Conservation (phyloP, 164 flowering plant species). For the Tinospora cordifolia region DNA sequence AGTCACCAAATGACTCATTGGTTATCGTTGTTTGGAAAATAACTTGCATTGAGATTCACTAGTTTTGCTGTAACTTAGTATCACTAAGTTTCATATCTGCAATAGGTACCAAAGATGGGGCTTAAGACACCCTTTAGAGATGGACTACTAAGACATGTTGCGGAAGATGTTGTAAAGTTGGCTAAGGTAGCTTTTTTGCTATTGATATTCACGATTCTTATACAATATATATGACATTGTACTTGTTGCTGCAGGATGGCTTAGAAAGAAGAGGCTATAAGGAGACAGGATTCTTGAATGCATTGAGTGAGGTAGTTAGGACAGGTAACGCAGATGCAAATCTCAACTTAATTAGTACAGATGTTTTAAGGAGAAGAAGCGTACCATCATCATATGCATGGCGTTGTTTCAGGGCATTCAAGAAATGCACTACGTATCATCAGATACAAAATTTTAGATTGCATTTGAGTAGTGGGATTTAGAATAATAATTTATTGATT, state of each 20-base stretch:
- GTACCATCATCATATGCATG: background rate
- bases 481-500: too few relatives aligned
- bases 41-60: background rate
- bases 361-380: too few relatives aligned
- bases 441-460: too few relatives aligned
- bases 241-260: constrained; percentile 60
- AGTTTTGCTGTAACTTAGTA: background rate
- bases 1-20: too few relatives aligned
- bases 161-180: constrained; percentile 70
- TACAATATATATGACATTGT: background rate
- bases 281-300: constrained; percentile 82
- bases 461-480: too few relatives aligned
- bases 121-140: constrained; percentile 89
- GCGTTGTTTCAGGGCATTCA: too few relatives aligned
- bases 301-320: constrained; percentile 74
- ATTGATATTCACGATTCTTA: background rate
- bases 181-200: constrained; percentile 60
- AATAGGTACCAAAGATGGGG: constrained; percentile 77
- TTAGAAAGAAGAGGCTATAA: constrained; percentile 92
- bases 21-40: too few relatives aligned
- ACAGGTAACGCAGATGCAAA: constrained; percentile 43
- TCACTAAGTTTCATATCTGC: background rate
- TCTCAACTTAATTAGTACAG: background rate
- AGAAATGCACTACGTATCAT: background rate
- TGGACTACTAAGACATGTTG: constrained; percentile 77